These are phyloP conservation scores for Amniculicola lignicola DNA, from an alignment of 495 filamentous ascomycete genomes.

Conservation along the genomic window DNA sequence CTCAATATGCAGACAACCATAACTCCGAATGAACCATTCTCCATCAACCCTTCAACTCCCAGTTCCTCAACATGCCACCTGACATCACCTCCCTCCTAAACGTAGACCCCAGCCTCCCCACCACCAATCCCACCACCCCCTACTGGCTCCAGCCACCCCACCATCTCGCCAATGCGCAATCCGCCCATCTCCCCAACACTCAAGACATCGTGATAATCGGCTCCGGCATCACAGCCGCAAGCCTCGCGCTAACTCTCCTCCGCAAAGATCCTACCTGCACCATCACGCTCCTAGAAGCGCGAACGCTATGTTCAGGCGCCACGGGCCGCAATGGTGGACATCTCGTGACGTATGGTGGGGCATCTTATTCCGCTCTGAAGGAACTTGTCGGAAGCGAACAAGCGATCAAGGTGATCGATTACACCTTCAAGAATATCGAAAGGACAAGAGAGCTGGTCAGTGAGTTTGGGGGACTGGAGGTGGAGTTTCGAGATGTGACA, in stretches of 20 bases:
- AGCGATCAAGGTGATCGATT: neutral
- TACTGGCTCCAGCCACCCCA: neutral
- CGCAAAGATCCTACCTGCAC: too few species aligned
- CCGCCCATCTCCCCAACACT: neutral
- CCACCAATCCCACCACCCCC: neutral
- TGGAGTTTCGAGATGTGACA: neutral
- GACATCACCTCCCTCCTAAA: too few species aligned
- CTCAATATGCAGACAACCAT: too few species aligned
- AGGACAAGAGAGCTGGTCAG: neutral
- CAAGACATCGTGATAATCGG: neutral
- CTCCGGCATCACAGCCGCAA: neutral
- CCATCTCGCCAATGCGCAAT: neutral
- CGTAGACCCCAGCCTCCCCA: neutral
- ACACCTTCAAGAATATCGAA: neutral
- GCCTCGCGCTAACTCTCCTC: neutral
- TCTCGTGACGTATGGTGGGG: neutral
- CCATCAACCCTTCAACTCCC: too few species aligned
- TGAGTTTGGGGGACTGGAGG: neutral
- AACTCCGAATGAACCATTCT: too few species aligned
- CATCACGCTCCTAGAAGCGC: neutral
- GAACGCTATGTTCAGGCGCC: neutral
- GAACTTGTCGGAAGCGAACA: neutral
- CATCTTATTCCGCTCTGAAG: neutral
- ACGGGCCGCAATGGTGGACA: slow-evolving; percentile 2
- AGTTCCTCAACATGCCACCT: too few species aligned